Conservation (phyloP, 306 rosid species). For the Vigna hirtella region DNA sequence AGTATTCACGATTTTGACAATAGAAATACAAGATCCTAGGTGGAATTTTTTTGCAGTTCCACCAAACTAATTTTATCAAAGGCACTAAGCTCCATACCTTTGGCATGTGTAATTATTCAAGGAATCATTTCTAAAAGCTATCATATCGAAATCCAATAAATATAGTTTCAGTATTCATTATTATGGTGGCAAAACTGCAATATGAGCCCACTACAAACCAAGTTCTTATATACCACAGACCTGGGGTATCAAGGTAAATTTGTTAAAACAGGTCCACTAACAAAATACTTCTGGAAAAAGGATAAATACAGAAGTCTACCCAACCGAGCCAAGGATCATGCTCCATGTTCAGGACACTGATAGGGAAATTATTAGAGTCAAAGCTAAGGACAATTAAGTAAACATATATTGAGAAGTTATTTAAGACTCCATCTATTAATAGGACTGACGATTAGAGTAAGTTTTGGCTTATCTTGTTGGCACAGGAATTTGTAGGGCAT, state of each 20-base stretch:
- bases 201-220: background rate
- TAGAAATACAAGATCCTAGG: background rate
- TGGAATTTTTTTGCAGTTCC: background rate
- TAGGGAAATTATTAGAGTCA: background rate
- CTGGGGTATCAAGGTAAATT: background rate
- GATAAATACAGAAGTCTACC: background rate
- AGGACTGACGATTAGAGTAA: background rate
- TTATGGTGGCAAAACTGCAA: constrained; percentile 1
- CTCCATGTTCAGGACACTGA: background rate
- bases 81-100: background rate
- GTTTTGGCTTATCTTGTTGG: background rate
- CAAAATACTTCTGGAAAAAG: background rate
- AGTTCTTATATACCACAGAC: background rate
- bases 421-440: background rate
- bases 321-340: background rate
- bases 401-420: background rate
- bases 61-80: background rate
- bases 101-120: background rate
- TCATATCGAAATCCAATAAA: background rate
- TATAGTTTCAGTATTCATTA: background rate
- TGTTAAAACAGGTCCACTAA: background rate
- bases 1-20: background rate
- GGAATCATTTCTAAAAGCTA: background rate
- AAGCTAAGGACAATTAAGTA: background rate
- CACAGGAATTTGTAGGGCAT: background rate